Percentiles rank a stretch among this genome's conserved stretches.
phyloP scores from a whole-genome alignment of 1,139 yeast genomes.

The Yamadazyma atmosphaerica region DNA sequence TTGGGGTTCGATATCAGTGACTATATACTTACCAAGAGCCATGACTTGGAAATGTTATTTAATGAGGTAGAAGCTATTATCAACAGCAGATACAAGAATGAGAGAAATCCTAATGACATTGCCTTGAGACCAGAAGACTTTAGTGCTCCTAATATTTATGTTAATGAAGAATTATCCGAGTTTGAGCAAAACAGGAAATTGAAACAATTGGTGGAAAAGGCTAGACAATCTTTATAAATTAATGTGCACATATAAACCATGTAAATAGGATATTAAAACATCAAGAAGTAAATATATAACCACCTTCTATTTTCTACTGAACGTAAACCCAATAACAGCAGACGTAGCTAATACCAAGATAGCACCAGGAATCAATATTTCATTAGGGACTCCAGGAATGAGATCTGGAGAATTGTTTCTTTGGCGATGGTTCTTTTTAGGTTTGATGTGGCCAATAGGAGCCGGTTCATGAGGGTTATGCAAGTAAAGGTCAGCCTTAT shows the following conservation, averaged over 20 bases:
- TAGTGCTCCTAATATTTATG: slow-evolving; percentile 48
- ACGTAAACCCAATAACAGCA: slow-evolving; percentile 51
- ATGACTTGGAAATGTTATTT: slow-evolving; percentile 46
- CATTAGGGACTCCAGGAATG: slow-evolving; percentile 61
- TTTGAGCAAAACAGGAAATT: slow-evolving; percentile 31
- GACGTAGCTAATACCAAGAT: slow-evolving; percentile 63
- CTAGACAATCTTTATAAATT: slow-evolving; percentile 20
- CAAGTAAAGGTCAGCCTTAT: slow-evolving; percentile 69
- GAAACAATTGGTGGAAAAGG: slow-evolving; percentile 32
- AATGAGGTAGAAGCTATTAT: slow-evolving; percentile 45
- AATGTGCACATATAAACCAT: slow-evolving; percentile 5
- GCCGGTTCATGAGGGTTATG: slow-evolving; percentile 65
- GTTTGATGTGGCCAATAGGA: slow-evolving; percentile 22
- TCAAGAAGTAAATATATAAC: background rate
- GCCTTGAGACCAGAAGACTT: slow-evolving; percentile 44
- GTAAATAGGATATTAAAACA: slow-evolving; percentile 8
- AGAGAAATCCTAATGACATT: slow-evolving; percentile 72
- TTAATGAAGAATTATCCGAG: slow-evolving; percentile 42
- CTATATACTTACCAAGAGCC: slow-evolving; percentile 51
- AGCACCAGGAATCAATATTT: slow-evolving; percentile 62
- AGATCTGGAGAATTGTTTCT: slow-evolving; percentile 27
- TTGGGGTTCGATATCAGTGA: slow-evolving; percentile 74
- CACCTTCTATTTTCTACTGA: slow-evolving; percentile 31
- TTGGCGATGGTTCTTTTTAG: slow-evolving; percentile 6
- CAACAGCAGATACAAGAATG: slow-evolving; percentile 53